A percentile compares a stretch with the other conserved stretches of the same genome.
Conservation (phyloP, 2,329 filamentous ascomycete species). For the Aspergillus tubingensis region DNA sequence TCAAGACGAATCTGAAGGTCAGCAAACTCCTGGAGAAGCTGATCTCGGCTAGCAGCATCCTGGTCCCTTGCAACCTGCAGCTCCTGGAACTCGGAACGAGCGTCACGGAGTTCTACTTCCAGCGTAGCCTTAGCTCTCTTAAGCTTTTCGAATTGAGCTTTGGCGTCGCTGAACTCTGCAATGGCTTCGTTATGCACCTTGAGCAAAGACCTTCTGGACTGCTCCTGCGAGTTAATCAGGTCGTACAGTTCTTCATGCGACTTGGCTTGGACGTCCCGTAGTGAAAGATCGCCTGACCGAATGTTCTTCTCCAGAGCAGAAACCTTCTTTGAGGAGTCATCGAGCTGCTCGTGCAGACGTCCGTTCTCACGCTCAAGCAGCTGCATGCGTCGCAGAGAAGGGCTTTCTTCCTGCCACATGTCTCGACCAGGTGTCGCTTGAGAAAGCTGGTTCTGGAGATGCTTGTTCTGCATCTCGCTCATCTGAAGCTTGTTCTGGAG, state of each 20-base stretch:
- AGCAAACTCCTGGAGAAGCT: conserved; percentile 87
- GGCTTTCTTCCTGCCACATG: conserved; percentile 70
- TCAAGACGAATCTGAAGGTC: conserved; percentile 93
- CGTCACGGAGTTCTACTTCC: conserved; percentile 85
- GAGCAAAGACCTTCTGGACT: conserved; percentile 77
- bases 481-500: conserved; percentile 93
- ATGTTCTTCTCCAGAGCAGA: conserved; percentile 85
- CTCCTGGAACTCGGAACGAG: conserved; percentile 80
- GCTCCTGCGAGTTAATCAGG: conserved; percentile 88
- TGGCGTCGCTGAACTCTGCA: conserved; percentile 81
- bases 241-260: conserved; percentile 94
- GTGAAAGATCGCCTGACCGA: conserved; percentile 79
- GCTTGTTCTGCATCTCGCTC: conserved; percentile 90
- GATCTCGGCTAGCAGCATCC: conserved; percentile 81
- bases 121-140: conserved; percentile 76
- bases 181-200: conserved; percentile 84
- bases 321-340: conserved; percentile 90
- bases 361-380: conserved; percentile 92
- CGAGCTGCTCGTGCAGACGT: conserved; percentile 88
- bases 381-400: conserved; percentile 77
- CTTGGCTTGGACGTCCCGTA: conserved; percentile 88
- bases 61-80: conserved; percentile 77
- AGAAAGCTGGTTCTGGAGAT: conserved; percentile 84
- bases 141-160: conserved; percentile 81
- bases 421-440: conserved; percentile 65